These are phyloP conservation scores for Podospora bellae-mahoneyi DNA, from an alignment of 495 filamentous ascomycete genomes.

Conservation along the genomic window DNA sequence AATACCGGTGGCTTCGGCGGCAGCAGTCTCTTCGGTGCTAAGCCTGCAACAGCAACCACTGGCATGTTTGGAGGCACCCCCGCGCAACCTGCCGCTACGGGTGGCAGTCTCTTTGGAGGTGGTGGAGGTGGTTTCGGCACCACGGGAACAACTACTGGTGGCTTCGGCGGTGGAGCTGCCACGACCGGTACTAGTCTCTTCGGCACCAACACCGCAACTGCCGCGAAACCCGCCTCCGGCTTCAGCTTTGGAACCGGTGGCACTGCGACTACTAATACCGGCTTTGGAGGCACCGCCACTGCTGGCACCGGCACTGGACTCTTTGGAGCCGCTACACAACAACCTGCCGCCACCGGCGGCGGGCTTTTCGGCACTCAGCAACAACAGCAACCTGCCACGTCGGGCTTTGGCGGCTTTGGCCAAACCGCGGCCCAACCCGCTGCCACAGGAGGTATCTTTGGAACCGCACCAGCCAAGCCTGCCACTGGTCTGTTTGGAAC, in stretches of 20 bases:
- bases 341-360: slow-evolving; percentile 21
- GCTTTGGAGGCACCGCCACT: slow-evolving; percentile 28
- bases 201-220: slow-evolving; percentile 26
- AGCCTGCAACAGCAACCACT: slow-evolving; percentile 36
- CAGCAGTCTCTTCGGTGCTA: slow-evolving; percentile 49
- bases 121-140: slow-evolving; percentile 34
- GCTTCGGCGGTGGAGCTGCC: slow-evolving; percentile 36
- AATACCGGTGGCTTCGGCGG: slow-evolving; percentile 40
- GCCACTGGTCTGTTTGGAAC: slow-evolving; percentile 57
- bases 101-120: slow-evolving; percentile 24
- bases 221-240: slow-evolving; percentile 32
- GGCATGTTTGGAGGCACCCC: slow-evolving; percentile 34
- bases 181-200: slow-evolving; percentile 43
- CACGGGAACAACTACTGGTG: slow-evolving; percentile 30
- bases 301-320: slow-evolving; percentile 41
- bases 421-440: slow-evolving; percentile 28
- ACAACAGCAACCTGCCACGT: slow-evolving; percentile 29
- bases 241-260: slow-evolving; percentile 28
- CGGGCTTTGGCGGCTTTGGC: slow-evolving; percentile 59
- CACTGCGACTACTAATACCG: slow-evolving; percentile 9
- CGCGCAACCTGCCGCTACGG: slow-evolving; percentile 21
- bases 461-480: slow-evolving; percentile 29
- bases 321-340: slow-evolving; percentile 45
- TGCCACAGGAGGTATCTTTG: slow-evolving; percentile 43
- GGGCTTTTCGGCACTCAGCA: slow-evolving; percentile 23